Percentiles rank a stretch among this genome's conserved stretches.
These are phyloP conservation scores for Combretum micranthum DNA, from an alignment of 345 rosid genomes.

Conservation along the genomic window DNA sequence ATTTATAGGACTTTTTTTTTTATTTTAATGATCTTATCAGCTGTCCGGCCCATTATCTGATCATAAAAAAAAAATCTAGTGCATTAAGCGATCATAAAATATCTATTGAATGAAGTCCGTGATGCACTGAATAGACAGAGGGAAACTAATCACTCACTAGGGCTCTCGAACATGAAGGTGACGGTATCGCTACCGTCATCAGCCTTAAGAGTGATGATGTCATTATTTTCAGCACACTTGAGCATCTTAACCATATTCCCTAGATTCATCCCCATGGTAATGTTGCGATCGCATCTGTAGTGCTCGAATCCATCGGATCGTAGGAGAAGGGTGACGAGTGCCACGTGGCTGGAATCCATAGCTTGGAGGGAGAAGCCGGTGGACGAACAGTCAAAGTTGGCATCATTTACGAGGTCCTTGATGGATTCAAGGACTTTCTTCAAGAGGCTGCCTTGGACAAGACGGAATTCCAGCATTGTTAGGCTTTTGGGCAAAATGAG, in stretches of 20 bases:
- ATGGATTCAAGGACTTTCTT: constrained; percentile 93
- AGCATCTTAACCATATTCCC: constrained; percentile 91
- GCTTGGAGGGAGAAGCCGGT: constrained; percentile 96
- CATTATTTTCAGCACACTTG: constrained; percentile 90
- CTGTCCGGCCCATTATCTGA: too few relatives aligned
- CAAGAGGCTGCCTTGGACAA: constrained; percentile 87
- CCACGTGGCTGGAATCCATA: constrained; percentile 99
- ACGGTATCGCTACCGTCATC: constrained; percentile 96
- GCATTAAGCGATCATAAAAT: too few relatives aligned
- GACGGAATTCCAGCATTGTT: constrained; percentile 75
- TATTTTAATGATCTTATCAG: too few relatives aligned
- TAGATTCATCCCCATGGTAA: constrained; percentile 97
- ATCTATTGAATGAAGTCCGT: too few relatives aligned
- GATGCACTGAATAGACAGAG: neutral
- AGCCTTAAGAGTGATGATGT: constrained; percentile 91
- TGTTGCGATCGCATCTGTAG: constrained; percentile 90
- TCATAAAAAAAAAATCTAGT: too few relatives aligned
- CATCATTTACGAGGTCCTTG: constrained; percentile 91
- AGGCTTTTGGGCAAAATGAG: neutral
- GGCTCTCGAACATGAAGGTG: constrained; percentile 98
- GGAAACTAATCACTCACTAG: constrained; percentile 43
- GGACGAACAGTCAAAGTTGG: constrained; percentile 96
- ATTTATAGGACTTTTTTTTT: too few relatives aligned
- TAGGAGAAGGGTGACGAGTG: constrained; percentile 80
- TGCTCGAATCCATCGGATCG: constrained; percentile 98